Evolutionary conservation across 352 stramenopile genomes (phyloP), one percentile per base, ranked within the genome.

Genomic region (Phytophthora pisi): DNA sequence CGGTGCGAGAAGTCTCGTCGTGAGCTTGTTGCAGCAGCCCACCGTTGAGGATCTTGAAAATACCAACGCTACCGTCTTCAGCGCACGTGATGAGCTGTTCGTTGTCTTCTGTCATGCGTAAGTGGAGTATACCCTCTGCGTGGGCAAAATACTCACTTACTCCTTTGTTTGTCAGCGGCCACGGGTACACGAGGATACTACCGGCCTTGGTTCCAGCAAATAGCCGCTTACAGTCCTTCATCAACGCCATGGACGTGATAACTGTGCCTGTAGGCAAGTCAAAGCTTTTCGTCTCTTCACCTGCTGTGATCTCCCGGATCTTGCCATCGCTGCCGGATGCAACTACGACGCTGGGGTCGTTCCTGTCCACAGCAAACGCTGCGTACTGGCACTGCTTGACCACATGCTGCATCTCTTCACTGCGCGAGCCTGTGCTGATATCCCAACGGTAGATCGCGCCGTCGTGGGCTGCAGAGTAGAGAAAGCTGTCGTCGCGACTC

Each of bases 361-460:
- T 51, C 23, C 76, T 59, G 47, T 93, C 87, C 3, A 88, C 74
- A 3, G 78, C 79, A 11, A 91, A 66, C 6, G 82, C 68, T 30
- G 82, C 61, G 47, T 93, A 92, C 57, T 93, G 86, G 24, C 83
- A 92, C 15, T 93, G 84, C 63, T 95, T 95, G 28, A 88, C 77
- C 5, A 91, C 68, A 40, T 91, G 81, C 40, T 91, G 84, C 59
- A 90, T 83, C 10, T 92, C 84, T 52, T 95, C 87, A 47, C 81
- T 86, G 23, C 87, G 80, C n/a, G 50, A 71, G 3, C 87, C 86
- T 38, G 51, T 69, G 51, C 38, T 75, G 15, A 86, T 77, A 52
- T 79, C 81, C 90, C 90, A 96, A 36, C 86, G 84, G 40, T 95
- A 97, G 2, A 96, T 75, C 2, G 87, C 84, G 5, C 90, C 89